phyloP scores from a whole-genome alignment of 306 rosid species.

The Pyrus pyrifolia region DNA sequence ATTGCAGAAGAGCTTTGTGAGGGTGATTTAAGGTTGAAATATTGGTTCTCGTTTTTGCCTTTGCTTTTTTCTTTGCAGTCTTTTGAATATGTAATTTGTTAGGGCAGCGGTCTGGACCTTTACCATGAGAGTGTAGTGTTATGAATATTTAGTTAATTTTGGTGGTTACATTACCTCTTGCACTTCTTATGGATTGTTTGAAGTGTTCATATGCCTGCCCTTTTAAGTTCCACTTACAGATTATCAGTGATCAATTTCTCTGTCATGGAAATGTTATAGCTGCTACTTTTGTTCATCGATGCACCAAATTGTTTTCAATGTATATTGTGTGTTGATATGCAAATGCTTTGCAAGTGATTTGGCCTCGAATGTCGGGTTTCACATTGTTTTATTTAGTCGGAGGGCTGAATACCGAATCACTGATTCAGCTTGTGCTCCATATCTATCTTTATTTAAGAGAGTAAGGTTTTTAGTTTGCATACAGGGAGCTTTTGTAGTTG shows the following conservation, averaged over 20 bases:
- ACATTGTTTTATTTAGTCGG: neutral
- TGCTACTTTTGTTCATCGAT: neutral
- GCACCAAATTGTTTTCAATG: neutral
- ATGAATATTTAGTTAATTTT: neutral
- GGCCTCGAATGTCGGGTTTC: neutral
- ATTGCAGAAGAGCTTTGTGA: neutral
- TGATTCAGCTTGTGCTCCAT: no score
- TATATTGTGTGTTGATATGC: neutral
- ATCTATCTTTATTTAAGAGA: neutral
- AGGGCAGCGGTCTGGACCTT: neutral
- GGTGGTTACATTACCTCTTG: neutral
- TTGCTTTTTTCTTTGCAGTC: neutral
- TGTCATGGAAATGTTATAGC: neutral
- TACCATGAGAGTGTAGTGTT: neutral
- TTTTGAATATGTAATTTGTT: neutral
- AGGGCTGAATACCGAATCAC: neutral
- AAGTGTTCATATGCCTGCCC: neutral
- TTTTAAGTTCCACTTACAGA: neutral
- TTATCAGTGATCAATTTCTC: neutral
- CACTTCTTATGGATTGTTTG: neutral
- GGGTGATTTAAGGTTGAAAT: neutral
- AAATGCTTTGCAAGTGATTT: neutral
- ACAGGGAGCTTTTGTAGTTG: no score
- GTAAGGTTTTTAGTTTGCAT: no score
- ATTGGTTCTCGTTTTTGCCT: neutral